A percentile compares a stretch with the other conserved stretches of the same genome.
These are phyloP conservation scores for Globisporangium cylindrosporum DNA, from an alignment of 352 stramenopile genomes.

Conservation along the genomic window DNA sequence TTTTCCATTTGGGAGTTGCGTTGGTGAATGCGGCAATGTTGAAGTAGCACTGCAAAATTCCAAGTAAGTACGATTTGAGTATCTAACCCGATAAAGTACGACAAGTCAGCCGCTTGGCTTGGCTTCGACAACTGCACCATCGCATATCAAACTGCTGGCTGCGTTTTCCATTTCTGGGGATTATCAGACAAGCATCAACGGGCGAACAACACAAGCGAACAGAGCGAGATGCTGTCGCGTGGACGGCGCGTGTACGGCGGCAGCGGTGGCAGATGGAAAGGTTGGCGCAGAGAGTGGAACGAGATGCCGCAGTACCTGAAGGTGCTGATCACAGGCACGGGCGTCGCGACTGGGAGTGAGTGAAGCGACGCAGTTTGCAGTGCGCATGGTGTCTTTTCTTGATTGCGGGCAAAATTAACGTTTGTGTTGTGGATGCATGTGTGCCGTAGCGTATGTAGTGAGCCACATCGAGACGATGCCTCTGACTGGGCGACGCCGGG, in stretches of 20 bases:
- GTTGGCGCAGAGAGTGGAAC: conserved; percentile 34
- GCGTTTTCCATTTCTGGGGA: not conserved
- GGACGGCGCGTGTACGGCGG: not conserved
- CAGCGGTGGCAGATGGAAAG: not conserved
- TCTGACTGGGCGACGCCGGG: conserved; percentile 40
- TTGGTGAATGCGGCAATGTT: no score
- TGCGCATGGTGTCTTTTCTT: not conserved
- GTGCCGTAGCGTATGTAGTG: conserved; percentile 24
- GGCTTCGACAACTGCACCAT: no score
- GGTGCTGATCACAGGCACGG: conserved; percentile 21
- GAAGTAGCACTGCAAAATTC: no score
- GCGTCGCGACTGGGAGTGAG: conserved; percentile 10
- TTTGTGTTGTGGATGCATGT: not conserved
- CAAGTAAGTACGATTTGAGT: no score
- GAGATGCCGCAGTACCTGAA: conserved; percentile 37
- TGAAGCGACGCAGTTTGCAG: no score
- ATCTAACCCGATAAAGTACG: not conserved
- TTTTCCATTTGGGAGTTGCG: no score
- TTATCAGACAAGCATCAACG: not conserved
- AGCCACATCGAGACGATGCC: conserved; percentile 67
- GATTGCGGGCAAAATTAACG: not conserved
- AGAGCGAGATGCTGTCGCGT: conserved; percentile 1
- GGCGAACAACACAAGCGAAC: not conserved
- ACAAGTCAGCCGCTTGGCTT: not conserved
- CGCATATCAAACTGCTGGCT: not conserved